Percentiles rank a stretch among this genome's conserved stretches.
These are phyloP conservation scores for Saturnispora diversa DNA, from an alignment of 805 yeast species.

Conservation along the genomic window DNA sequence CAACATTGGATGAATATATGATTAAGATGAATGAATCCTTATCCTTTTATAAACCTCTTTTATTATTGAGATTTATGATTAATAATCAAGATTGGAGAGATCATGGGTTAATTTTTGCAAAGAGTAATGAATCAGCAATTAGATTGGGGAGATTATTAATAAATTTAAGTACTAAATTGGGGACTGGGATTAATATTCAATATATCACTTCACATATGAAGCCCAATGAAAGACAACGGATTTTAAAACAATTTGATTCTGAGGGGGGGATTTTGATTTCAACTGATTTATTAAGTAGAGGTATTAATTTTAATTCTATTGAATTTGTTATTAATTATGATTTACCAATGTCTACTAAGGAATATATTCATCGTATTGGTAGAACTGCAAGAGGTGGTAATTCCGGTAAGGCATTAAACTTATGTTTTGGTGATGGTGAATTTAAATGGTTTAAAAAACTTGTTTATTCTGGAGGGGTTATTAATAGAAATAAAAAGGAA, in stretches of 20 bases:
- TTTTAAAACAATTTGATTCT: slow-evolving; percentile 50
- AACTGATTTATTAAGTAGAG: slow-evolving; percentile 94
- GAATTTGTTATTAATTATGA: slow-evolving; percentile 83
- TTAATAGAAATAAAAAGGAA: slow-evolving; percentile 40
- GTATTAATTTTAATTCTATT: slow-evolving; percentile 71
- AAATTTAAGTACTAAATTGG: slow-evolving; percentile 29
- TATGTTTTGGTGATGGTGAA: slow-evolving; percentile 76
- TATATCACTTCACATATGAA: slow-evolving; percentile 56
- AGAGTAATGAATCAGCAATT: slow-evolving; percentile 81
- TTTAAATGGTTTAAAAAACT: slow-evolving; percentile 49
- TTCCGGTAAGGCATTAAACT: slow-evolving; percentile 63
- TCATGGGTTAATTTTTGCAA: slow-evolving; percentile 54
- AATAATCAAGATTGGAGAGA: slow-evolving; percentile 27
- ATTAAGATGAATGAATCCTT: slow-evolving; percentile 27
- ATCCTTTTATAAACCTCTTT: slow-evolving; percentile 59
- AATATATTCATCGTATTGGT: slow-evolving; percentile 93
- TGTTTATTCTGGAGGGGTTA: slow-evolving; percentile 39
- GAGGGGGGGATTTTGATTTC: slow-evolving; percentile 50
- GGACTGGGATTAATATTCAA: slow-evolving; percentile 24
- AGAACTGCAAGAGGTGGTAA: slow-evolving; percentile 93
- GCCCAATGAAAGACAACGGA: slow-evolving; percentile 43
- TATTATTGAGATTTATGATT: slow-evolving; percentile 44
- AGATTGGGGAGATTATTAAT: slow-evolving; percentile 58
- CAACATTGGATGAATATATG: slow-evolving; percentile 32
- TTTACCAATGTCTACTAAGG: slow-evolving; percentile 78